These are phyloP conservation scores for Phytophthora foliorum DNA, from an alignment of 352 stramenopile species.

Conservation along the genomic window DNA sequence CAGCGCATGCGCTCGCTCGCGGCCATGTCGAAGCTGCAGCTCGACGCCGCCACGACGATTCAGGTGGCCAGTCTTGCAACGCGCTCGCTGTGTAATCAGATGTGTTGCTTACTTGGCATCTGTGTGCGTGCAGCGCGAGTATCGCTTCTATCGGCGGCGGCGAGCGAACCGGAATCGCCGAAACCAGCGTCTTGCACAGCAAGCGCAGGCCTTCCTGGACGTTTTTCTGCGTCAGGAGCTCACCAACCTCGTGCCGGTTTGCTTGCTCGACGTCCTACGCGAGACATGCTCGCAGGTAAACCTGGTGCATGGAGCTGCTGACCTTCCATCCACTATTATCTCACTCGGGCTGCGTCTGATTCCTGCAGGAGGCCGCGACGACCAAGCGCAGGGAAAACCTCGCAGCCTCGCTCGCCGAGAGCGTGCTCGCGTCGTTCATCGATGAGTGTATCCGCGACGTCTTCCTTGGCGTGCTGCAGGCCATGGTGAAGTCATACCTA, in stretches of 20 bases:
- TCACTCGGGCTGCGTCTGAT: background rate
- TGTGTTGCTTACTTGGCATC: background rate
- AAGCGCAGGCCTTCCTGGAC: conserved; percentile 42
- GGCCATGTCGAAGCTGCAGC: conserved; percentile 56
- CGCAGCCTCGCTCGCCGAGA: conserved; percentile 18
- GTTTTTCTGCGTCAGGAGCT: conserved; percentile 46
- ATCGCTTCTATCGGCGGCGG: conserved; percentile 48
- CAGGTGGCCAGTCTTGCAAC: conserved; percentile 36
- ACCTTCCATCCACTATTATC: conserved; percentile 12
- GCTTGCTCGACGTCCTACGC: conserved; percentile 52
- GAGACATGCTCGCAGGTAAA: conserved; percentile 42
- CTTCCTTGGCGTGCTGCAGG: conserved; percentile 45
- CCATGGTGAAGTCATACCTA: conserved; percentile 54
- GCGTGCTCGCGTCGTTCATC: conserved; percentile 28
- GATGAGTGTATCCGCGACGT: conserved; percentile 38
- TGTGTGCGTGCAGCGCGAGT: conserved; percentile 44
- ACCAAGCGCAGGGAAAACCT: conserved; percentile 33
- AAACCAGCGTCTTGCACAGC: conserved; percentile 21
- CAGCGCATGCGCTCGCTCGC: conserved; percentile 59
- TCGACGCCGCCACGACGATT: conserved; percentile 49
- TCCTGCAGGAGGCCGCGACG: conserved; percentile 25
- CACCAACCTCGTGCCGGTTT: conserved; percentile 39
- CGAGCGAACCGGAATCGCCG: conserved; percentile 27
- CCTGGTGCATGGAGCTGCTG: background rate
- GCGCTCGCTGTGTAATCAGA: conserved; percentile 3